Conservation (phyloP, 225 moss, liverwort and hornwort species). For the Marchantia paleacea region DNA sequence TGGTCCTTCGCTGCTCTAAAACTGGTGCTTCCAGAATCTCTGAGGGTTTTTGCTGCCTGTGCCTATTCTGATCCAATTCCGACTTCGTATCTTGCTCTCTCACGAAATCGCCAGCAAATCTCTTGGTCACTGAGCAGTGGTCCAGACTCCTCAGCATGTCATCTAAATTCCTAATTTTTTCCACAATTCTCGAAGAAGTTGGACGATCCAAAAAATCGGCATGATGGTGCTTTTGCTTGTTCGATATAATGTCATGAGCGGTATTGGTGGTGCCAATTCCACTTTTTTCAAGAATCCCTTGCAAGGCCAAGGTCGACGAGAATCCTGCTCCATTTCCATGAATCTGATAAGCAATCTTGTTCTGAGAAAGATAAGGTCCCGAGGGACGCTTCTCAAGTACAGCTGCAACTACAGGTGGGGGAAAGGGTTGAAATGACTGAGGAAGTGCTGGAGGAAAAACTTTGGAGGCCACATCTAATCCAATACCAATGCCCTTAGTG, state of each 20-base stretch:
- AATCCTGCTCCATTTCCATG: not conserved
- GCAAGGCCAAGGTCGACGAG: constrained; percentile 25
- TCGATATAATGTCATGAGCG: constrained; percentile 2
- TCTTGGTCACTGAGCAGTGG: constrained; percentile 30
- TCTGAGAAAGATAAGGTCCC: constrained; percentile 33
- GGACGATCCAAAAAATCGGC: constrained; percentile 1
- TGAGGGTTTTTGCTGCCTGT: not conserved
- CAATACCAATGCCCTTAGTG: constrained; percentile 7
- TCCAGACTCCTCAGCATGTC: constrained; percentile 36
- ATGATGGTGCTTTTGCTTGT: constrained; percentile 7
- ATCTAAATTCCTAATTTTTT: constrained; percentile 42
- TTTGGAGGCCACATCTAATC: constrained; percentile 25
- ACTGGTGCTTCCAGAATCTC: not conserved
- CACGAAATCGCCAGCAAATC: not conserved
- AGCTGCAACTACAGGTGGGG: not conserved
- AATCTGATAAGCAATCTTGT: constrained; percentile 36
- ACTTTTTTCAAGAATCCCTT: constrained; percentile 36
- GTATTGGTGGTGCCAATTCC: constrained; percentile 13
- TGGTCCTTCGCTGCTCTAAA: not conserved
- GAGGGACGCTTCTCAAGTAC: constrained; percentile 16
- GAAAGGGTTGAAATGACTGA: constrained; percentile 10
- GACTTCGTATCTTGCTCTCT: not conserved
- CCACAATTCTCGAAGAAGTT: constrained; percentile 26
- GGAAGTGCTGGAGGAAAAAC: constrained; percentile 11
- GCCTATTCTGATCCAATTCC: not conserved